phyloP scores from a whole-genome alignment of 768 basidiomycete species.

The Mycena venus region DNA sequence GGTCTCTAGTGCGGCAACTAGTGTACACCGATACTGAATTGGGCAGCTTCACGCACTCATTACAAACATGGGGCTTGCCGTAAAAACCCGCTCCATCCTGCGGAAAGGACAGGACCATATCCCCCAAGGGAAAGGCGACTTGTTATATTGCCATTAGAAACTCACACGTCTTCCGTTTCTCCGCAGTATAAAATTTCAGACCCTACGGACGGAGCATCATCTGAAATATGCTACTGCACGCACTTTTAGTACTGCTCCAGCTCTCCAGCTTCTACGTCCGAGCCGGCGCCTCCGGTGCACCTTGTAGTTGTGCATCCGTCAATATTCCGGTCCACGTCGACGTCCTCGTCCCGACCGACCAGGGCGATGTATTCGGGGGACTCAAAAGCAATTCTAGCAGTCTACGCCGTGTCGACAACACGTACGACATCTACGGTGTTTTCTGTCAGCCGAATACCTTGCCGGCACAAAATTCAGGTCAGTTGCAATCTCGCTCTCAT shows the following conservation, averaged over 20 bases:
- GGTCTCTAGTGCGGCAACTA: too few species aligned
- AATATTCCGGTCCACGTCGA: constrained; percentile 1
- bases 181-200: neutral
- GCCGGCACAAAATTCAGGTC: neutral
- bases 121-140: too few species aligned
- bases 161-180: neutral
- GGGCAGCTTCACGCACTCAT: too few species aligned
- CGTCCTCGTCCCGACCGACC: neutral
- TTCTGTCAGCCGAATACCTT: neutral
- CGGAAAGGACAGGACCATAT: too few species aligned
- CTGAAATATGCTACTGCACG: neutral
- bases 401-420: neutral
- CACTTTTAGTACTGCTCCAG: neutral
- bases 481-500: neutral
- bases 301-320: neutral
- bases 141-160: too few species aligned
- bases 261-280: neutral
- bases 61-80: too few species aligned
- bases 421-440: neutral
- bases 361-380: neutral
- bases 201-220: neutral
- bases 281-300: neutral
- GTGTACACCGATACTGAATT: too few species aligned
- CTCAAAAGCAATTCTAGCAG: neutral
- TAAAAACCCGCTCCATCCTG: too few species aligned